Conservation (phyloP, 495 filamentous ascomycete species). For the Diplogelasinospora grovesii region DNA sequence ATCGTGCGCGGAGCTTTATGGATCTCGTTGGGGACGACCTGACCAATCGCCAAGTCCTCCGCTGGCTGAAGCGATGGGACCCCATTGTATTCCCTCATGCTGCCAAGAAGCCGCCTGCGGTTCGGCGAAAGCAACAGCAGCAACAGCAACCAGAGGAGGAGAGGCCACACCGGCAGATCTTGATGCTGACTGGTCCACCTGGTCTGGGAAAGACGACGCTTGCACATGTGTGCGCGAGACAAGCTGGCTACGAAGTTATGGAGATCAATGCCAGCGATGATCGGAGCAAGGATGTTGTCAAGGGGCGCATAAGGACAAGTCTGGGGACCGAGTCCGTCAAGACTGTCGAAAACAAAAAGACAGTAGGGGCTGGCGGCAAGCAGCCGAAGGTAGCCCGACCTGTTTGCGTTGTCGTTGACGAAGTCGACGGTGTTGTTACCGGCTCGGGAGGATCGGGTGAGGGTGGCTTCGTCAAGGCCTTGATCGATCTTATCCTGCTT, state of each 20-base stretch:
- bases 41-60: conserved; percentile 83
- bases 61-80: conserved; percentile 94
- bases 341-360: conserved; percentile 61
- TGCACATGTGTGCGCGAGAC: conserved; percentile 89
- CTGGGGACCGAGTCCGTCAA: conserved; percentile 89
- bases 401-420: conserved; percentile 89
- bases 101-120: conserved; percentile 43
- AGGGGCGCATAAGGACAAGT: conserved; percentile 79
- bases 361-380: conserved; percentile 46
- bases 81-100: conserved; percentile 79
- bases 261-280: conserved; percentile 86
- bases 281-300: conserved; percentile 70
- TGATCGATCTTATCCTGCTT: conserved; percentile 78
- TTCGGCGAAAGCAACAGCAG: conserved; percentile 30
- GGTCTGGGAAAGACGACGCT: conserved; percentile 94
- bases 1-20: conserved; percentile 84
- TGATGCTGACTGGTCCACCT: conserved; percentile 83
- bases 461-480: conserved; percentile 88
- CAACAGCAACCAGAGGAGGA: conserved; percentile 47
- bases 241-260: conserved; percentile 91
- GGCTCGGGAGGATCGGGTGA: conserved; percentile 63
- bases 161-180: conserved; percentile 71
- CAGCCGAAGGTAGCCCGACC: conserved; percentile 72
- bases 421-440: conserved; percentile 87
- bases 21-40: conserved; percentile 92